Evolutionary conservation across 2,329 filamentous ascomycete species (phyloP).

Genomic region (Colletotrichum horii): DNA sequence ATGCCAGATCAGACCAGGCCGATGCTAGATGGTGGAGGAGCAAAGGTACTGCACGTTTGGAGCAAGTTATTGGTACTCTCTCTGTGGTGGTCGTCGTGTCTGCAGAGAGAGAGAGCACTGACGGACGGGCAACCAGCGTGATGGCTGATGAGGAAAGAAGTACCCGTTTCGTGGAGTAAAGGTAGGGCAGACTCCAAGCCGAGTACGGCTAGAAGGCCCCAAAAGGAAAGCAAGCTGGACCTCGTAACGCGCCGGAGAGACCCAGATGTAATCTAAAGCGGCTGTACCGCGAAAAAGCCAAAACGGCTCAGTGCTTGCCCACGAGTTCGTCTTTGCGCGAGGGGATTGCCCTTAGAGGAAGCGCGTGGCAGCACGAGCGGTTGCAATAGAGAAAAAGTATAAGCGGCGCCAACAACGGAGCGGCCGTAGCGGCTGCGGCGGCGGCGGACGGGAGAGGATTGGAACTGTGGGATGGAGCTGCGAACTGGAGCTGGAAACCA

Average conservation of each 20-base stretch:
- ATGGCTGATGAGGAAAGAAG: background rate
- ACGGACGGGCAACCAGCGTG: background rate
- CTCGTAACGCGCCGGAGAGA: constrained; percentile 15
- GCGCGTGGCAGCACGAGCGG: constrained; percentile 9
- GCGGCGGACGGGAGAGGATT: constrained; percentile 4
- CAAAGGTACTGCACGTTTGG: background rate
- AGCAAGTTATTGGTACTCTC: background rate
- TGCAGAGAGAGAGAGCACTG: background rate
- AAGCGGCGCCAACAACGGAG: background rate
- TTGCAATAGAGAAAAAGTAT: background rate
- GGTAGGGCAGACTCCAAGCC: constrained; percentile 18
- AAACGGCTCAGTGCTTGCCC: background rate
- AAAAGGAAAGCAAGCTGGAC: constrained; percentile 16
- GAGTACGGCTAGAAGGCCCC: constrained; percentile 13
- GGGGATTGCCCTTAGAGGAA: background rate
- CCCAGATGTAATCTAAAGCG: constrained; percentile 21
- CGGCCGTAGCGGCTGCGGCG: background rate
- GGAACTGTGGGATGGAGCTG: background rate
- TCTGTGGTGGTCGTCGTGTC: background rate
- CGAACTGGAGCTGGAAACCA: background rate
- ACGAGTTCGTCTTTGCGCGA: background rate
- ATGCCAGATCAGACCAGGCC: constrained; percentile 4
- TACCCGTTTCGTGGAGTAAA: constrained; percentile 20
- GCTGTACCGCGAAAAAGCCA: constrained; percentile 8
- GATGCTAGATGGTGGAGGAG: background rate